Base-by-base conservation (phyloP, 1,284 basidiomycete genomes). In the Sporisorium scitamineum region DNA sequence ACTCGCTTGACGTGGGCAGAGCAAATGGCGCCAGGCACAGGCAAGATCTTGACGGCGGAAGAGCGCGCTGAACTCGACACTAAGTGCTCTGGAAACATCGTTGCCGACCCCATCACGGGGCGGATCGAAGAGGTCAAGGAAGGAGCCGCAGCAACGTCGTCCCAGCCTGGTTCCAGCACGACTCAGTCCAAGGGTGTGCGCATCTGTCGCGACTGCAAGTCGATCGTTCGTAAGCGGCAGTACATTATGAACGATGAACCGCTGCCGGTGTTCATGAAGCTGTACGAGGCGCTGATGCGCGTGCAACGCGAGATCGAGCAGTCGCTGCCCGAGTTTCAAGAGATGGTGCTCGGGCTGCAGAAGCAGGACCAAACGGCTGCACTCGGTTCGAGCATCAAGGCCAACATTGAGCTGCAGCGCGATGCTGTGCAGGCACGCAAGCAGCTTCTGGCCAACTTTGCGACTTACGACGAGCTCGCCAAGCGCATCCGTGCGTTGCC, bases 391-490 rank as follows among this genome's bases (percentile, higher is more conserved):
- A 84, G 55, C 13, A 55, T 80, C 71, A 50, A 69, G 48, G 76
- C 79, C 77, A 70, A 81, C 76, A 45, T 85, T 71, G 58, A 65
- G 42, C 70, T 86, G 6, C 83, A 86, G 32, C 69, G 80, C n/a
- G 84, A 94, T 83, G 91, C 92, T 2, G 88, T 91, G 11, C 88
- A 88, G 3, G 89, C 90, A 0, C 90, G 94, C 63, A 95, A 94
- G 82, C 90, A 90, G 18, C 89, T 97, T 11, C 86, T 97, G 9
- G 91, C 93, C 51, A 90, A 92, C 2, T 94, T 97, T 85, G 89
- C 91, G 8, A 91, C 92, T 63, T 98, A 97, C 85, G 96, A 99
- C 80, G 90, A 90, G 48, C 87, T 97, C 5, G 90, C 94, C 0
- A 96, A 95, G 83, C 91, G 92, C 34, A 93, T 98, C 78, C 90